Base-by-base conservation (phyloP, 2,329 filamentous ascomycete genomes). In the Malbranchea cinnamomea region DNA sequence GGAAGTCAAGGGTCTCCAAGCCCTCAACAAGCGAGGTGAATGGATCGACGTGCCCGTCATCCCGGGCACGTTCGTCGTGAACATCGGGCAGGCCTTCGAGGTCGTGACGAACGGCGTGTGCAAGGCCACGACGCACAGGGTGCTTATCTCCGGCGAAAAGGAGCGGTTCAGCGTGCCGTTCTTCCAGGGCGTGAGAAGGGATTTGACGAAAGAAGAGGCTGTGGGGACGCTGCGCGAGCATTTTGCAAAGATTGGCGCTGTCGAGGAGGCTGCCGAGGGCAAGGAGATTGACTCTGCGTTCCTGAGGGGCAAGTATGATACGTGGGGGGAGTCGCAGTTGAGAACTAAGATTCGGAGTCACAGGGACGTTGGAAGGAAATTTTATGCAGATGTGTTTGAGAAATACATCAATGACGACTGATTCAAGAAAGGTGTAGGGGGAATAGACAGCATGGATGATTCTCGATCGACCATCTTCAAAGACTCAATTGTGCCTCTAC, bases 311-410 rank as follows among this genome's bases (percentile, higher is more conserved):
- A 54, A 51, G 22, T 68, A 67, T 34, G 57, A 67, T 30, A 68
- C 65, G 0, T 68, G 65, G 63, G 67, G 65, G 0, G 66, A 68
- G 43, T 58, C 60, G 4, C 64, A 68, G 46, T 41, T 70, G 23
- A 49, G 66, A 32, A 69, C 63, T 2, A 69, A 69, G 45, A 56
- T 68, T 7, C 49, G 64, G 8, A 68, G 64, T 32, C 65, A 68
- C 44, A 49, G 56, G 2, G 54, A 61, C 32, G 62, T 64, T 10
- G 65, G 65, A 3, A 48, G 31, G 34, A 58, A 41, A 39, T 66
- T 65, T 34, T 67, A 68, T 32, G 33, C 40, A 0, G 51, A 61
- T 21, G 59, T 69, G 1, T 67, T 55, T 44, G 57, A 67, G 2
- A 52, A 48, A 38, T 68, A 67, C 39, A 42, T 61, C 19, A 52